These are phyloP conservation scores for Akanthomyces dipterigenus DNA, from an alignment of 2,329 filamentous ascomycete genomes.

Conservation along the genomic window DNA sequence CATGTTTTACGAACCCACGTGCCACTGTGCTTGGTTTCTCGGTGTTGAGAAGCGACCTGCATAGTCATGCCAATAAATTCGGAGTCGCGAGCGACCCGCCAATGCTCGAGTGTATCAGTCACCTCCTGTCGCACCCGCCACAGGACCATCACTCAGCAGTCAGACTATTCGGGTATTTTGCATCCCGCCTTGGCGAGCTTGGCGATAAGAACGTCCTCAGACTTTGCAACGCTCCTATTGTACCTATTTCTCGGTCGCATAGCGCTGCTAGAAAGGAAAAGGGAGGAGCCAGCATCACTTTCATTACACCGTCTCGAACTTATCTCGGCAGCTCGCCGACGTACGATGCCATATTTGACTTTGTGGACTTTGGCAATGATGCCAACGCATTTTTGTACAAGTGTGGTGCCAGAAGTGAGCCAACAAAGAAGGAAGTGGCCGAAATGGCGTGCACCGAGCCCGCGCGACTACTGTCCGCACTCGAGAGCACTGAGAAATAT, in stretches of 20 bases:
- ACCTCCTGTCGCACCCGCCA: conserved; percentile 67
- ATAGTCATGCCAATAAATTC: conserved; percentile 74
- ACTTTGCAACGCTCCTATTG: conserved; percentile 60
- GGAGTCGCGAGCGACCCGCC: conserved; percentile 78
- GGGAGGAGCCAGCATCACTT: conserved; percentile 21
- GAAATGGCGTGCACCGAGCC: conserved; percentile 78
- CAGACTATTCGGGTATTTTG: conserved; percentile 75
- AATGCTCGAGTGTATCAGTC: conserved; percentile 68
- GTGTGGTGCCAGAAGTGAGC: conserved; percentile 86
- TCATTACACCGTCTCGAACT: conserved; percentile 62
- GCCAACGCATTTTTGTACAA: conserved; percentile 85
- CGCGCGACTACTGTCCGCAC: conserved; percentile 68
- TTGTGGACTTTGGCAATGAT: conserved; percentile 84
- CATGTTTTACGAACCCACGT: conserved; percentile 76
- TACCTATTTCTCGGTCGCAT: conserved; percentile 51
- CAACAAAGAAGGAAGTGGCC: conserved; percentile 79
- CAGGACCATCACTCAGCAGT: conserved; percentile 58
- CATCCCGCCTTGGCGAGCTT: conserved; percentile 68
- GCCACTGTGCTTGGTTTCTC: conserved; percentile 74
- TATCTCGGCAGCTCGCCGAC: conserved; percentile 67
- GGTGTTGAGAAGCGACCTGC: conserved; percentile 69
- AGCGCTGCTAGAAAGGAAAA: conserved; percentile 33
- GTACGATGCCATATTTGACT: conserved; percentile 91
- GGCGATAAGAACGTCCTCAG: conserved; percentile 51
- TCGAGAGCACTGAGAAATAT: conserved; percentile 82